Percentiles rank a stretch among this genome's conserved stretches.
Evolutionary conservation across 257 asterid genomes (phyloP).

Genomic region (Solanum okadae): DNA sequence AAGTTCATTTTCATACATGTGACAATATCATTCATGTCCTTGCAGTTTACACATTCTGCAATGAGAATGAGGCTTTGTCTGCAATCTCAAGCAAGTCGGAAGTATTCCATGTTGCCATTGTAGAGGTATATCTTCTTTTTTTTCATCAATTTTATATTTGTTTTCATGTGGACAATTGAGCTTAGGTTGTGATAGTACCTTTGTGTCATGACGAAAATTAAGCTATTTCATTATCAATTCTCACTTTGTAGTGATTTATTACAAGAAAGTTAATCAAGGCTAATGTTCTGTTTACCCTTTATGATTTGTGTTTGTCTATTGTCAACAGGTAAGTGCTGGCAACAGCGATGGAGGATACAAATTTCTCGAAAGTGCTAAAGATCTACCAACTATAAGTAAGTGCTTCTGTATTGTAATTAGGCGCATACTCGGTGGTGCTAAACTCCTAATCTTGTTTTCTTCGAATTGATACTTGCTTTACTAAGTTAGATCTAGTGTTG

Average conservation of each 20-base stretch:
- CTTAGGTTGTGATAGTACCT: background rate
- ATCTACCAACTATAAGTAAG: slow-evolving; percentile 40
- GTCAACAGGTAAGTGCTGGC: slow-evolving; percentile 21
- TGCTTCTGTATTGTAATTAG: background rate
- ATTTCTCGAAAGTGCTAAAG: slow-evolving; percentile 30
- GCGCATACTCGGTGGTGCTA: background rate
- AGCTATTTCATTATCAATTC: background rate
- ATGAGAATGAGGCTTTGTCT: slow-evolving; percentile 33
- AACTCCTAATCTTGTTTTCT: background rate
- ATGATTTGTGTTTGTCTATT: background rate
- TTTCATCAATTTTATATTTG: background rate
- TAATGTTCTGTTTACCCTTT: background rate
- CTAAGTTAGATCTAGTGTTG: background rate
- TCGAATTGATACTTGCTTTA: background rate
- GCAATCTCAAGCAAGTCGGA: slow-evolving; percentile 29
- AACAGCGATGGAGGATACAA: slow-evolving; percentile 15
- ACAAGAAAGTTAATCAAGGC: background rate
- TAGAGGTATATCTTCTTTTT: slow-evolving; percentile 21
- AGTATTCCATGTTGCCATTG: slow-evolving; percentile 39
- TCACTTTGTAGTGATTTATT: background rate
- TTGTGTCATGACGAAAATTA: background rate
- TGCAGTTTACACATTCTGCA: slow-evolving; percentile 26
- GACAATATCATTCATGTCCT: background rate
- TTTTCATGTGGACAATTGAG: background rate
- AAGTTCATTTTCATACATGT: background rate